Base-by-base conservation (phyloP, 2,329 filamentous ascomycete species). In the Lecanicillium sp. region DNA sequence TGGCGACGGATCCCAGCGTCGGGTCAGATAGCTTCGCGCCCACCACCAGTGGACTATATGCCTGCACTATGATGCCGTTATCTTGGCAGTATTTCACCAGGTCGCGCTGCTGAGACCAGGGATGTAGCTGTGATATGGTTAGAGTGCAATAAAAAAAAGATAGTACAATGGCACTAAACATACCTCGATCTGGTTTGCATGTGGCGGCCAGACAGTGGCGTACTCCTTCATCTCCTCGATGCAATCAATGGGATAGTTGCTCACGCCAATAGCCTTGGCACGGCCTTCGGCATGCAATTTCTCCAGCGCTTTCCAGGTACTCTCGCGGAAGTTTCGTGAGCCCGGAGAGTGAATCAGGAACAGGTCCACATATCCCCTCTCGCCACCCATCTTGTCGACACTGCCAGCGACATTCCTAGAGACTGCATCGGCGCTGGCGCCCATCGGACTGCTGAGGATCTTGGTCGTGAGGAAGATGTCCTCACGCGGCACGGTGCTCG, bases 141-240 rank as follows among this genome's bases (percentile, higher is more conserved):
- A 81, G 66, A 17, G 17, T n/a, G n/a, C n/a, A n/a, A n/a, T n/a
- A n/a, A n/a, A n/a, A 11, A 18, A 28, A 7, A 18, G 15, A 14
- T 14, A 27, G 29, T 6, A 15, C 15, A 17, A 11, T n/a, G n/a
- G 18, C 8, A 4, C 4, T 7, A n/a, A n/a, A n/a, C 67, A 55
- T 55, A 81, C 80, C 71, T 84, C 80, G 45, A 86, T 77, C 57
- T 87, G 84, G 53, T 86, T 85, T 6, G 84, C 78, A 33, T 76
- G 72, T n/a, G 82, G 83, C 35, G 81, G 81, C 72, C 74, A 84
- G 3, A 74, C 61, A 33, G 69, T 72, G n/a, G 79, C 80, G 55
- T 77, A 81, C 19, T 58, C 55, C 56, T 76, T 80, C 65, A 87
- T 68, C 57, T 83, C 78, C 52, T 87, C 74, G 17, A 87, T 73